These are phyloP conservation scores for Pythium periplocum DNA, from an alignment of 352 stramenopile species.

Conservation along the genomic window DNA sequence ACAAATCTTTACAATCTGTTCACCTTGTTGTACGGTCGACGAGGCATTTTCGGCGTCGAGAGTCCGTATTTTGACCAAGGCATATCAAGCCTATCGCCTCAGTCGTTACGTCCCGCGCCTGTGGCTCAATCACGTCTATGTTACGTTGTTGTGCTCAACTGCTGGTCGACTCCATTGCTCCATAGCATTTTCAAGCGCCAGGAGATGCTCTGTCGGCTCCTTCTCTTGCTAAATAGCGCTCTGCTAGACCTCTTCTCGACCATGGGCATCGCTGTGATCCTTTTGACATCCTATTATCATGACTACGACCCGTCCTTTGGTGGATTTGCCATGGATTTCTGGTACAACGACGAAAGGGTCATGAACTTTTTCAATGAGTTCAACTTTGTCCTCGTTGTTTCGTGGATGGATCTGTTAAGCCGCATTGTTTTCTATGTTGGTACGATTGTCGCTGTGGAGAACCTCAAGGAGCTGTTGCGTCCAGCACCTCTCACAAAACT, in stretches of 20 bases:
- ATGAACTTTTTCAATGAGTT: slow-evolving; percentile 22
- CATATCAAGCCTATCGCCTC: slow-evolving; percentile 18
- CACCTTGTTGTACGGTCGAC: background rate
- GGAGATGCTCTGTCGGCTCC: slow-evolving; percentile 7
- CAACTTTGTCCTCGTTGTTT: slow-evolving; percentile 26
- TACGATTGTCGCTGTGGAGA: slow-evolving; percentile 24
- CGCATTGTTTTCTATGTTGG: slow-evolving; percentile 32
- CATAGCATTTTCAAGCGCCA: background rate
- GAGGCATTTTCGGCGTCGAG: slow-evolving; percentile 18
- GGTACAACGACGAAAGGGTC: slow-evolving; percentile 24
- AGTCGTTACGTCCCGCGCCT: slow-evolving; percentile 6
- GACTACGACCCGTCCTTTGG: slow-evolving; percentile 2
- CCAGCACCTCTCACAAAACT: background rate
- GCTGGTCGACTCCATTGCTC: slow-evolving; percentile 8
- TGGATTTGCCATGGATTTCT: slow-evolving; percentile 8
- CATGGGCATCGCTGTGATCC: slow-evolving; percentile 9
- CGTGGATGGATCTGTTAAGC: slow-evolving; percentile 26
- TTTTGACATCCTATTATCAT: slow-evolving; percentile 8
- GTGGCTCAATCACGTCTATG: slow-evolving; percentile 10
- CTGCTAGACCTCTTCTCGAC: slow-evolving; percentile 15
- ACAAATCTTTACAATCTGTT: too few relatives aligned
- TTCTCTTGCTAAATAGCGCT: slow-evolving; percentile 14
- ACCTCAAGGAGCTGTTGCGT: slow-evolving; percentile 23
- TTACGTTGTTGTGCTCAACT: slow-evolving; percentile 16
- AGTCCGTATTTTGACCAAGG: slow-evolving; percentile 16